Base-by-base conservation (phyloP, 768 basidiomycete species). In the Phylloporus sp. region DNA sequence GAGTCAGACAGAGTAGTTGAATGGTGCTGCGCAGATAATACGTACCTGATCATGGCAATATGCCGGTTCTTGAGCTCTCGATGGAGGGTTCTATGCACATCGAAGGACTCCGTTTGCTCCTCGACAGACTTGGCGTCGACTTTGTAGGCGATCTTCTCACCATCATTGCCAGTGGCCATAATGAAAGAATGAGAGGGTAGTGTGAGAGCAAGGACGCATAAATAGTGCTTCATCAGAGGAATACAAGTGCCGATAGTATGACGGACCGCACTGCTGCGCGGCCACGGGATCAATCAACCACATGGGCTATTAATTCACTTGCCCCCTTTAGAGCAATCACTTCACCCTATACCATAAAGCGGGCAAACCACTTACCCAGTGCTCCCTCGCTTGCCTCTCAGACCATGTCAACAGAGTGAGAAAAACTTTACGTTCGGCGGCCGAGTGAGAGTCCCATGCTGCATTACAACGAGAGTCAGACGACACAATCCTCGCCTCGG, bases 41-140 rank as follows among this genome's bases (percentile, higher is more conserved):
- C 29, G 11, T 31, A 65, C 68, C 67, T 67, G n/a, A 70, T 72
- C 70, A 70, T 70, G 44, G 70, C 68, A 3, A 70, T 56, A 55
- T 70, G 70, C 10, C 70, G 59, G 34, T 65, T 68, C 57, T 72
- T 67, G 3, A 71, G 57, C 45, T 71, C 55, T 12, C 71, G 70
- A 16, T 57, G 50, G 22, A 67, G 65, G 11, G 31, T 2, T 2
- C 53, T 54, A 18, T 60, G 55, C 9, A 13, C 40, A 15, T 22
- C 12, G 5, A 50, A 32, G 8, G 23, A 1, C 0, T 27, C 7
- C 6, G 26, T 18, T 15, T 47, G 57, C 8, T 27, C 53, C 44
- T 64, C 62, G 40, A 56, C 1, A 0, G 34, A 59, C 35, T 23
- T 44, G 40, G 38, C 10, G 16, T 62, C 57, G 28, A 18, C 23